Evolutionary conservation across 257 asterid species (phyloP), one percentile per base, ranked within the genome.

Genomic region (Nicotiana attenuata): DNA sequence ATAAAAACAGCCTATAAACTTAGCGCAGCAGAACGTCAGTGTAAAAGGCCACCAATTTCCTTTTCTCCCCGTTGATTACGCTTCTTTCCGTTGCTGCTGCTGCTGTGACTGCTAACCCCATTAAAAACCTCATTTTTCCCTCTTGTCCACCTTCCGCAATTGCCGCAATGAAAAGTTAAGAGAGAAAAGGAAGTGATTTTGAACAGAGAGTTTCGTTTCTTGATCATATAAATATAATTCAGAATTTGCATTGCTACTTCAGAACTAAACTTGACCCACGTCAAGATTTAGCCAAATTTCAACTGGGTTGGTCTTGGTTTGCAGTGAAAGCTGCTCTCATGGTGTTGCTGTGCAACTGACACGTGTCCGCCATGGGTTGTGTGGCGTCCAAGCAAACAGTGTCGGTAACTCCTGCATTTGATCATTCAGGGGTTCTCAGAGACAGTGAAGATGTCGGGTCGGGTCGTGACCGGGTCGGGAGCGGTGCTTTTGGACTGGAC

Each of bases 361-460:
- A 60, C 41, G 64, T 31, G 35, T 79, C 26, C 4, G 20, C 69
- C 41, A 95, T 95, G 99, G 99, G 99, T 80, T 95, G 98, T 88
- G 98, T 92, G 87, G 82, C 99, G 56, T 90, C 97, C 57, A 95
- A 95, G 90, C 96, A 92, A 69, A 86, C 91, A 38, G 97, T 91
- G 77, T 85, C 97, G 10, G 97, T 92, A 11, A 96, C 97, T 4
- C 99, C 98, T 20, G 97, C 93, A 4, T 29, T 90, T 84, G 98
- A 96, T 76, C 90, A 92, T 82, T 94, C 97, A 78, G 98, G 96
- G 5, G 90, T 75, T 60, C 82, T 91, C 78, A 82, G 90, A 88
- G 82, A 80, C 89, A 82, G 83, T 15, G 80, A 75, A 47, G 80
- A 75, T 50, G 80, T 75, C 0, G 63, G 80, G 2, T 75, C 80